Conservation (phyloP, 1,284 basidiomycete genomes). For the Omphalotus olearius region DNA sequence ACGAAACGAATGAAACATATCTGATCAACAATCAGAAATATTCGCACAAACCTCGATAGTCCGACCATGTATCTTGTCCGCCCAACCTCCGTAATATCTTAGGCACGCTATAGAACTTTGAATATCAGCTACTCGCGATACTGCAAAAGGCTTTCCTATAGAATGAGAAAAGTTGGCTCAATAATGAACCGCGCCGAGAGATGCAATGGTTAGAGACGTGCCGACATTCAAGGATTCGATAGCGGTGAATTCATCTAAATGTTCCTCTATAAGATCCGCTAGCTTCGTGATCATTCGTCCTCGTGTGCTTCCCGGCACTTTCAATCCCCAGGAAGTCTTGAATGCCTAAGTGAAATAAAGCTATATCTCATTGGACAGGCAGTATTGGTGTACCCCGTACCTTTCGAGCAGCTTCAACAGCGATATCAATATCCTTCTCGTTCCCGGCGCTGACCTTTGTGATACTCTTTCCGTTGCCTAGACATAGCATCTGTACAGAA, state of each 20-base stretch:
- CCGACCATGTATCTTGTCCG: conserved; percentile 66
- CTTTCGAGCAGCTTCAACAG: conserved; percentile 68
- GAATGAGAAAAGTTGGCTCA: neutral
- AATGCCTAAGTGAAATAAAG: conserved; percentile 35
- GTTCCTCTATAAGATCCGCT: conserved; percentile 69
- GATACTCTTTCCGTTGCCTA: conserved; percentile 63
- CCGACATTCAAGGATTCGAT: conserved; percentile 70
- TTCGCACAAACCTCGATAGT: conserved; percentile 41
- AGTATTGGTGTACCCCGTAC: conserved; percentile 23
- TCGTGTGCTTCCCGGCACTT: conserved; percentile 53
- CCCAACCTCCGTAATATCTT: conserved; percentile 45
- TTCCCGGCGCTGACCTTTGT: conserved; percentile 60
- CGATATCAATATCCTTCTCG: conserved; percentile 64
- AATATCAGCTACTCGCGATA: conserved; percentile 51
- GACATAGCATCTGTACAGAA: neutral
- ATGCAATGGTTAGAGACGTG: conserved; percentile 12
- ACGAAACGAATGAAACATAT: neutral
- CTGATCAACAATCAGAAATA: neutral
- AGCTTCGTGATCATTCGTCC: conserved; percentile 62
- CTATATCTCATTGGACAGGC: neutral
- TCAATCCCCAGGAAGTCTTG: conserved; percentile 65
- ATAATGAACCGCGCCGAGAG: neutral
- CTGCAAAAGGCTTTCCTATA: conserved; percentile 47
- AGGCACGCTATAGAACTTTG: conserved; percentile 39
- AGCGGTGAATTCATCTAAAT: conserved; percentile 66